phyloP scores from a whole-genome alignment of 768 basidiomycete species.

The Neoboletus subvelutipes region DNA sequence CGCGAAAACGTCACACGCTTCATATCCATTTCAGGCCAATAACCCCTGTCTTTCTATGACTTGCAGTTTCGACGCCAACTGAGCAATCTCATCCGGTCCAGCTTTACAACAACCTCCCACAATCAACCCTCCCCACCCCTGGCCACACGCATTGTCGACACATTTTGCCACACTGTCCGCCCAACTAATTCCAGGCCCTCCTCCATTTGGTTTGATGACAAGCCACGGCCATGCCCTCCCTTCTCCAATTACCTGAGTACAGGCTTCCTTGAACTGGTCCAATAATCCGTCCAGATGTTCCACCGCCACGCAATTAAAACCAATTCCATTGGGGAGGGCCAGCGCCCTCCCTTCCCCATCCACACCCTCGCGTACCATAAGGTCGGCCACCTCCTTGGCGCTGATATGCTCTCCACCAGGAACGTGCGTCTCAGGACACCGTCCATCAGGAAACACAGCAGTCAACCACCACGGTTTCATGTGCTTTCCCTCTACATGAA shows the following conservation, averaged over 20 bases:
- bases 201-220: conserved; percentile 73
- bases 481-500: conserved; percentile 19
- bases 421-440: conserved; percentile 41
- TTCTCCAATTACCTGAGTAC: conserved; percentile 12
- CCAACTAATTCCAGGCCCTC: conserved; percentile 41
- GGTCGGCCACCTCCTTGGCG: conserved; percentile 43
- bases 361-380: conserved; percentile 34
- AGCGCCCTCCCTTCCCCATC: conserved; percentile 13
- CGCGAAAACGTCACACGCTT: conserved; percentile 21
- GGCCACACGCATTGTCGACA: conserved; percentile 19
- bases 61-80: conserved; percentile 6
- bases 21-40: not conserved
- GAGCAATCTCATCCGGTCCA: conserved; percentile 49
- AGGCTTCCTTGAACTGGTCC: conserved; percentile 33
- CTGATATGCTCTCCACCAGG: conserved; percentile 26
- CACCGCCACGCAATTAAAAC: conserved; percentile 71
- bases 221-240: conserved; percentile 43
- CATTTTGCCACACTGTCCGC: conserved; percentile 31
- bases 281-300: conserved; percentile 43
- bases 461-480: conserved; percentile 77
- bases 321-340: conserved; percentile 52
- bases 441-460: conserved; percentile 56
- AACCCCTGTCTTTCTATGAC: conserved; percentile 8
- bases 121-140: conserved; percentile 50
- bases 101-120: conserved; percentile 73